Evolutionary conservation across 148 eudicot genomes (phyloP), one percentile per base, ranked within the genome.

Genomic region (Nepenthes gracilis): DNA sequence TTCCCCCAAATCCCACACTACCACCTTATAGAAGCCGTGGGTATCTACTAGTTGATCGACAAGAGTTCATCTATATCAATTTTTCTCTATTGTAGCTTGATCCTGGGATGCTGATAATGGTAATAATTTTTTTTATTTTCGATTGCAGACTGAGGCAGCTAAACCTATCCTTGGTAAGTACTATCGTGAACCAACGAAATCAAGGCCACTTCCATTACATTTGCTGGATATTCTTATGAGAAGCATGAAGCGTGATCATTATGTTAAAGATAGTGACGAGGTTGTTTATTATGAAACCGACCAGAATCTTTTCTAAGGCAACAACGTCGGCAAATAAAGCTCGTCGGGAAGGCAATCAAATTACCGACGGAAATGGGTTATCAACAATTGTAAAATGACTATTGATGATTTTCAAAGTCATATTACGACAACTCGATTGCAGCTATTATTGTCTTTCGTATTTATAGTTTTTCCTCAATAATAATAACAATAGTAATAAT

Each of bases 1-100:
- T 86, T 83, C 73, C 93, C 93, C 9, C 93, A 86, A 67, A 86
- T 86, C 70, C 93, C 93, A 37, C 93, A 86, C 69, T 86, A 86
- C 54, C 84, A 86, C 59, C 75, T 86, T 58, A 58, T 77, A 54
- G 94, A 86, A 83, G 94, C 94, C 35, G 94, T 86, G 65, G 81
- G 87, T 66, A 57, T 6, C 45, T 2, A 11, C 50, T 4, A 36
- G 9, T 15, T 33, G 11, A 11, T 52, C 32, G 0, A 10, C 23
- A 5, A 52, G 55, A 4, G 32, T 50, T 12, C 13, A 2, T 23
- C 23, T 4, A 10, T 50, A 52, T 13, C 15, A 13, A 1, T 57
- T 12, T 36, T 6, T 33, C 51, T 4, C 0, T 47, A 11, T 33
- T 23, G 23, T 23, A 23, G 23, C 23, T 23, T 23, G 23, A 23